Evolutionary conservation across 1,284 basidiomycete genomes (phyloP).

Genomic region (Amylostereum chailletii): DNA sequence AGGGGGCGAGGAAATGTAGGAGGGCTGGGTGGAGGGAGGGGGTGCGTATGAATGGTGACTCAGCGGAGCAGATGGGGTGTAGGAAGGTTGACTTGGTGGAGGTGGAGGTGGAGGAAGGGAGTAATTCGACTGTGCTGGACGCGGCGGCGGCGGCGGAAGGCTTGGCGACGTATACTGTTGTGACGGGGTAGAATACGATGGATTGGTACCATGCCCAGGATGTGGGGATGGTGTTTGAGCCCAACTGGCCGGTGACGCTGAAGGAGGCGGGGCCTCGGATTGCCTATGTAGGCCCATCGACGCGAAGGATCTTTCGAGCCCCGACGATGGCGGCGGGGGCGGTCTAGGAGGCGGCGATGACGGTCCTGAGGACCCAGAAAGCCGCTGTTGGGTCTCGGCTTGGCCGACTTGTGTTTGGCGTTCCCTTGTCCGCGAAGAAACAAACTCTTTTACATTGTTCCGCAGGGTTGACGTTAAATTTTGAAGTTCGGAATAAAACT

Average conservation of each 20-base stretch:
- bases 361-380: conserved; percentile 31
- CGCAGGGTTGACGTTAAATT: conserved; percentile 56
- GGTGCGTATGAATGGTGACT: conserved; percentile 16
- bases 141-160: conserved; percentile 19
- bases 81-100: conserved; percentile 16
- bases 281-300: conserved; percentile 36
- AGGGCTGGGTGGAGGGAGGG: conserved; percentile 16
- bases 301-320: conserved; percentile 42
- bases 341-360: conserved; percentile 38
- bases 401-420: conserved; percentile 61
- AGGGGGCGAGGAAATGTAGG: conserved; percentile 9
- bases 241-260: conserved; percentile 9
- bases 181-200: conserved; percentile 1
- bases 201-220: conserved; percentile 4
- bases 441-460: conserved; percentile 55
- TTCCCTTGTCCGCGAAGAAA: conserved; percentile 60
- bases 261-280: conserved; percentile 13
- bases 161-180: conserved; percentile 8
- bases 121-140: conserved; percentile 17
- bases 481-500: conserved; percentile 83
- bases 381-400: conserved; percentile 62
- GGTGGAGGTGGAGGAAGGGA: conserved; percentile 21
- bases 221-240: conserved; percentile 10
- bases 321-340: conserved; percentile 29
- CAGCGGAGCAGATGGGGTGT: conserved; percentile 15